Evolutionary conservation across 371 early-diverging fungal species (phyloP).

Genomic region (Sporodiniella umbellata): DNA sequence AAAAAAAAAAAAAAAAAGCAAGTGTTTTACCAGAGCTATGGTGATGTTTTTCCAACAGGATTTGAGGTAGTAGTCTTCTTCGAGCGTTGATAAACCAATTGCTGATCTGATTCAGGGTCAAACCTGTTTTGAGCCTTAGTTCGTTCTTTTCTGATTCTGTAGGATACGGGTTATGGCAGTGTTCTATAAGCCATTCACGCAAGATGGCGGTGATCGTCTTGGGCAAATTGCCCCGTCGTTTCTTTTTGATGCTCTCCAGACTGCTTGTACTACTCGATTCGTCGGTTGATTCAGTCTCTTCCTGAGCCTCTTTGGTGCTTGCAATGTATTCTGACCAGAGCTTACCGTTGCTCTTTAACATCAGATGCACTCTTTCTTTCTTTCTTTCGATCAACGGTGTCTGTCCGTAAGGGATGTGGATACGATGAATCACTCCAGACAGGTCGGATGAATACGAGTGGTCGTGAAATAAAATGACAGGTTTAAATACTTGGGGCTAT

Average conservation of each 20-base stretch:
- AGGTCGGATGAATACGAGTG: constrained; percentile 12
- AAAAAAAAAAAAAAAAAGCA: neutral
- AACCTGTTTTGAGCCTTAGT: constrained; percentile 51
- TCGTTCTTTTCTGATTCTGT: constrained; percentile 63
- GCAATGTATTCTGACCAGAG: constrained; percentile 14
- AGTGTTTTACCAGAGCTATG: neutral
- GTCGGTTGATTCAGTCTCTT: neutral
- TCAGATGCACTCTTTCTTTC: constrained; percentile 11
- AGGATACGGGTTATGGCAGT: constrained; percentile 72
- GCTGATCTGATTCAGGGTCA: constrained; percentile 68
- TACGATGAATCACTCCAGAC: constrained; percentile 23
- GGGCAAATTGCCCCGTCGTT: constrained; percentile 49
- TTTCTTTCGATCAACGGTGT: constrained; percentile 14
- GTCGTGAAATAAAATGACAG: constrained; percentile 22
- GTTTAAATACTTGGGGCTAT: constrained; percentile 10
- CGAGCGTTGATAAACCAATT: constrained; percentile 86
- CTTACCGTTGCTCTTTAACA: constrained; percentile 14
- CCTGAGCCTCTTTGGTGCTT: neutral
- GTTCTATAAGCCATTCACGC: constrained; percentile 65
- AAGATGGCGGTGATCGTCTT: constrained; percentile 54
- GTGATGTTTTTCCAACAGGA: constrained; percentile 4
- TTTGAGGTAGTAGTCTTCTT: constrained; percentile 48
- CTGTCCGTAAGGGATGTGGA: constrained; percentile 19
- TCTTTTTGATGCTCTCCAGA: constrained; percentile 2
- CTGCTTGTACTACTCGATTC: neutral